Percentiles rank a stretch among this genome's conserved stretches.
Conservation (phyloP, 2,329 filamentous ascomycete species). For the Colletotrichum sp. region DNA sequence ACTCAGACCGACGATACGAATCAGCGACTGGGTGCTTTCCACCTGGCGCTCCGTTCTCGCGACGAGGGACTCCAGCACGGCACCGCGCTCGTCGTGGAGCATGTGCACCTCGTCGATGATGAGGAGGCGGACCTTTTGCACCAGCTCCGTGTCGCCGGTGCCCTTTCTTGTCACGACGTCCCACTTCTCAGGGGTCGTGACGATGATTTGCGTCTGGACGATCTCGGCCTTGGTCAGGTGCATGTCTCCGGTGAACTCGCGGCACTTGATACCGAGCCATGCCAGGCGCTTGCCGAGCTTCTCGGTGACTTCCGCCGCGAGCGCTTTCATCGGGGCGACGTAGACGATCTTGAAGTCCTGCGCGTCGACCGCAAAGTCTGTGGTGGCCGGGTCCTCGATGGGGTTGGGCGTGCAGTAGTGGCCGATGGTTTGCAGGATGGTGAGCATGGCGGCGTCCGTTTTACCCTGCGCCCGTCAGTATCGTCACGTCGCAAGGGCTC, state of each 20-base stretch:
- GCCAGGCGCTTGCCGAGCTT: slow-evolving; percentile 90
- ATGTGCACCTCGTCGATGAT: slow-evolving; percentile 99
- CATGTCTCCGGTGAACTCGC: slow-evolving; percentile 98
- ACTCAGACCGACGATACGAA: slow-evolving; percentile 93
- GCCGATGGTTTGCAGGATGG: slow-evolving; percentile 86
- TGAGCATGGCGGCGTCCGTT: slow-evolving; percentile 97
- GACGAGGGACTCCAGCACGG: slow-evolving; percentile 94
- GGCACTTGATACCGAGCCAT: slow-evolving; percentile 91
- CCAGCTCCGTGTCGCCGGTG: slow-evolving; percentile 94
- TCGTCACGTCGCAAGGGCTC: neutral
- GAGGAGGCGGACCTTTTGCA: slow-evolving; percentile 93
- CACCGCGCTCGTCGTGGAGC: slow-evolving; percentile 96
- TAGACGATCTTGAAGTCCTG: slow-evolving; percentile 99
- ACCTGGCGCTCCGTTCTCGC: slow-evolving; percentile 95
- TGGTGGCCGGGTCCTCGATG: slow-evolving; percentile 71
- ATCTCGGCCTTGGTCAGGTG: slow-evolving; percentile 97
- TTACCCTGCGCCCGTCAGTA: slow-evolving; percentile 66
- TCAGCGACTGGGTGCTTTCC: slow-evolving; percentile 96
- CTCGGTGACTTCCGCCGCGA: slow-evolving; percentile 94
- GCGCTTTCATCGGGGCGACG: slow-evolving; percentile 97
- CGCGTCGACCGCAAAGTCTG: slow-evolving; percentile 79
- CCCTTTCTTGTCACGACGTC: slow-evolving; percentile 97
- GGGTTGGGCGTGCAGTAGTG: slow-evolving; percentile 86
- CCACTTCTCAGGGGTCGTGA: slow-evolving; percentile 99
- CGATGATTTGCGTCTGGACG: slow-evolving; percentile 94